A percentile compares a stretch with the other conserved stretches of the same genome.
Conservation (phyloP, 2,329 filamentous ascomycete genomes). For the Colletotrichum plurivorum region DNA sequence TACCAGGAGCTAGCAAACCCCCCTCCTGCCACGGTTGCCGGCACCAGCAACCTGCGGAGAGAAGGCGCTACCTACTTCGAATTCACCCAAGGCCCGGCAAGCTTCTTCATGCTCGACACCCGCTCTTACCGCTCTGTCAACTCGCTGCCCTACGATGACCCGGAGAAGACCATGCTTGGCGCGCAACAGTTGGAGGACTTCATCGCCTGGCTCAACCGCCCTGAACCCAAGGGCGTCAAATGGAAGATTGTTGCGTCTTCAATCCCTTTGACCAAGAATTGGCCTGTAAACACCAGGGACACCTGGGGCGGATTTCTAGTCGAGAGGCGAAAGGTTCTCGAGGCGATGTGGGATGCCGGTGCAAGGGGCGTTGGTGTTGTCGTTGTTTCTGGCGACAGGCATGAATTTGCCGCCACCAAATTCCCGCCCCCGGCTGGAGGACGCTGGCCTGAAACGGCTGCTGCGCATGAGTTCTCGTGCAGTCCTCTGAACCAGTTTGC, state of each 20-base stretch:
- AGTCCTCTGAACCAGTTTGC: slow-evolving; percentile 96
- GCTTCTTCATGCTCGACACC: slow-evolving; percentile 96
- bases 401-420: slow-evolving; percentile 94
- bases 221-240: slow-evolving; percentile 82
- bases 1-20: slow-evolving; percentile 92
- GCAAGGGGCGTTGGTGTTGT: slow-evolving; percentile 82
- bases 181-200: slow-evolving; percentile 83
- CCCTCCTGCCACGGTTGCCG: slow-evolving; percentile 71
- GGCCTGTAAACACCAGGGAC: slow-evolving; percentile 88
- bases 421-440: slow-evolving; percentile 75
- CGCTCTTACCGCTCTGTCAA: slow-evolving; percentile 86
- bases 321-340: slow-evolving; percentile 84
- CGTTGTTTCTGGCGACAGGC: slow-evolving; percentile 91
- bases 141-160: slow-evolving; percentile 69
- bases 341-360: slow-evolving; percentile 94
- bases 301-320: slow-evolving; percentile 94
- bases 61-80: slow-evolving; percentile 84
- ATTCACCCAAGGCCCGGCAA: slow-evolving; percentile 90
- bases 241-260: slow-evolving; percentile 96
- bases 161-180: slow-evolving; percentile 90
- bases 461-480: slow-evolving; percentile 92
- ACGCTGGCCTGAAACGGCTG: slow-evolving; percentile 73
- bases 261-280: slow-evolving; percentile 98
- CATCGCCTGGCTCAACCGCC: slow-evolving; percentile 79
- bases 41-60: slow-evolving; percentile 53